Evolutionary conservation across 495 filamentous ascomycete species (phyloP).

Genomic region (Talaromyces ruber): DNA sequence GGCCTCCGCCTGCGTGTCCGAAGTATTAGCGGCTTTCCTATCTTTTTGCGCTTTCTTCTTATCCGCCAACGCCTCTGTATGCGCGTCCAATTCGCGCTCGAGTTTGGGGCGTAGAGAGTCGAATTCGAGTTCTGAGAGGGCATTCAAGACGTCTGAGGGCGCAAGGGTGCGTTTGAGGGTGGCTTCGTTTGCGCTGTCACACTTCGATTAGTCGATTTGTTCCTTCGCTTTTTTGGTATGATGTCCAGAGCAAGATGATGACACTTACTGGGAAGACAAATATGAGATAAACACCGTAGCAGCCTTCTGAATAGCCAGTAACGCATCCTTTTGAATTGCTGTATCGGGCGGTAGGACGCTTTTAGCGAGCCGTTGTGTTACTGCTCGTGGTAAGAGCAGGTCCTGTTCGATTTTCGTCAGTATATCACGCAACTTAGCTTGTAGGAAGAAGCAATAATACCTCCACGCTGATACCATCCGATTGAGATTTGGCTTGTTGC

Average conservation of each 20-base stretch:
- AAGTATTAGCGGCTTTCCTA: conserved; percentile 32
- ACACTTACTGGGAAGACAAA: conserved; percentile 67
- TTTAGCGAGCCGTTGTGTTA: conserved; percentile 88
- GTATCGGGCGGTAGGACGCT: conserved; percentile 95
- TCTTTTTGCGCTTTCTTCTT: conserved; percentile 51
- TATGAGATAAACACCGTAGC: conserved; percentile 94
- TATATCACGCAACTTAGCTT: background rate
- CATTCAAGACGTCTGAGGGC: conserved; percentile 74
- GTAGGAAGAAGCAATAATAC: conserved; percentile 13
- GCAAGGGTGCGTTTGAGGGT: conserved; percentile 78
- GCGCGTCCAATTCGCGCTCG: conserved; percentile 50
- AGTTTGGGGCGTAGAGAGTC: conserved; percentile 60
- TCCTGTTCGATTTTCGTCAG: conserved; percentile 46
- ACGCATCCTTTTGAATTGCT: conserved; percentile 86
- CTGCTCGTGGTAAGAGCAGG: conserved; percentile 83
- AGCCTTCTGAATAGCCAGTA: conserved; percentile 83
- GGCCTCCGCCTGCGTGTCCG: background rate
- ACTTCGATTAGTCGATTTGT: background rate
- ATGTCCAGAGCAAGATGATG: background rate
- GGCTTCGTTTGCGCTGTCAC: conserved; percentile 64
- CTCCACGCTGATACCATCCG: conserved; percentile 34
- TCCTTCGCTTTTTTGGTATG: background rate
- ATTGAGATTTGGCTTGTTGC: conserved; percentile 37
- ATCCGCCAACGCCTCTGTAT: conserved; percentile 53
- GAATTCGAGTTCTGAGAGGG: conserved; percentile 77